Evolutionary conservation across 352 stramenopile species (phyloP).

Genomic region (Phytophthora crassamura): DNA sequence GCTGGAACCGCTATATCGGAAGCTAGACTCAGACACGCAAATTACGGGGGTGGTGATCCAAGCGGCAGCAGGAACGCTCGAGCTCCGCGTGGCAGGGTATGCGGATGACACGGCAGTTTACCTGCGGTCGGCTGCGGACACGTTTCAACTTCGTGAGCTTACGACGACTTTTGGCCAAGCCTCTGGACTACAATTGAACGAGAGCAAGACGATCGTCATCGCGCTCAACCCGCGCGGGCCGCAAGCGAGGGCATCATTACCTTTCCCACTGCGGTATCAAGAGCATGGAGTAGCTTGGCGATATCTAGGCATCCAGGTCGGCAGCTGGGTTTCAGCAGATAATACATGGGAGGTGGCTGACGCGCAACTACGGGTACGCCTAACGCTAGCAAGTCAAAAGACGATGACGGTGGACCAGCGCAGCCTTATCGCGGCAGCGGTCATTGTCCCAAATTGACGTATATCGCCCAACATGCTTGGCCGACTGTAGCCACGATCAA

Average conservation of each 20-base stretch:
- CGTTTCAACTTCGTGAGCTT: too few relatives aligned
- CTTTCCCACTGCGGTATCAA: too few relatives aligned
- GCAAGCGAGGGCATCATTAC: too few relatives aligned
- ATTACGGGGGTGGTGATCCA: background rate
- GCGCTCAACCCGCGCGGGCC: too few relatives aligned
- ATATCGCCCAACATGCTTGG: slow-evolving; percentile 10
- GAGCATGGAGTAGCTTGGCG: background rate
- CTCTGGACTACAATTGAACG: background rate
- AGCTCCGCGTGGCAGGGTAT: background rate
- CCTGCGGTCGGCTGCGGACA: background rate
- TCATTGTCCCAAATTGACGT: slow-evolving; percentile 8
- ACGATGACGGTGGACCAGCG: slow-evolving; percentile 8
- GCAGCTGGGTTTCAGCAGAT: background rate
- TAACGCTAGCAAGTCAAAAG: background rate
- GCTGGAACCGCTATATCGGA: slow-evolving; percentile 2
- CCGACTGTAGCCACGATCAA: background rate
- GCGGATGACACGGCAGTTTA: slow-evolving; percentile 5
- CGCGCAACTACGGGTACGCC: background rate
- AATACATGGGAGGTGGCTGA: background rate
- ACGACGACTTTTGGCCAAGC: background rate
- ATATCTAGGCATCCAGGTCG: slow-evolving; percentile 5
- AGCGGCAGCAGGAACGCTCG: background rate
- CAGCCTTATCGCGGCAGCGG: background rate
- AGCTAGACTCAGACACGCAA: too few relatives aligned
- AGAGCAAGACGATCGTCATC: background rate